phyloP scores from a whole-genome alignment of 2,329 filamentous ascomycete species.

The Aspergillus persii region DNA sequence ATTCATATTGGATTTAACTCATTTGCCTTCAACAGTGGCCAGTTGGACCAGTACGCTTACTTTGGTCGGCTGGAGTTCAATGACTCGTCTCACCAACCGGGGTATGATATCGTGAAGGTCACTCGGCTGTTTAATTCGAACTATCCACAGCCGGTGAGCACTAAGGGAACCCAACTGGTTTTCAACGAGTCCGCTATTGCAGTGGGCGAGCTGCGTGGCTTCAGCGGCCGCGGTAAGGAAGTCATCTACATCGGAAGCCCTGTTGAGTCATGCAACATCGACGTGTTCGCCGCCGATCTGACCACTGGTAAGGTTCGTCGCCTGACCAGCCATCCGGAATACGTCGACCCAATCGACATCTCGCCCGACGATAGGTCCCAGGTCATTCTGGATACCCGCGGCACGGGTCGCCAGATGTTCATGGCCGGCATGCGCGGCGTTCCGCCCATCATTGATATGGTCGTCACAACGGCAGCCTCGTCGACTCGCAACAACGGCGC shows the following conservation, averaged over 20 bases:
- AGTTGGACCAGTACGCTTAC: constrained; percentile 31
- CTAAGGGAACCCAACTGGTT: constrained; percentile 26
- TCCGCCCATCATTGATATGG: constrained; percentile 43
- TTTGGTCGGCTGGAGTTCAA: constrained; percentile 45
- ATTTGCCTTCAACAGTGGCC: constrained; percentile 24
- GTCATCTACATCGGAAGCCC: constrained; percentile 44
- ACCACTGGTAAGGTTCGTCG: constrained; percentile 42
- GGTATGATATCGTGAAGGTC: constrained; percentile 44
- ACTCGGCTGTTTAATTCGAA: constrained; percentile 33
- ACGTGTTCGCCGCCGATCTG: constrained; percentile 44
- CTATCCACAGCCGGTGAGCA: constrained; percentile 17
- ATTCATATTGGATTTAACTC: constrained; percentile 45
- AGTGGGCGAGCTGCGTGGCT: constrained; percentile 48
- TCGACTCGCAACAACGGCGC: constrained; percentile 48
- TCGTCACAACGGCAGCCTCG: constrained; percentile 32
- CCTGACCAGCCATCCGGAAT: constrained; percentile 46
- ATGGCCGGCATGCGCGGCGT: constrained; percentile 40
- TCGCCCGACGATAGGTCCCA: constrained; percentile 46
- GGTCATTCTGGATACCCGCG: constrained; percentile 46
- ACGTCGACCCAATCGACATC: constrained; percentile 44
- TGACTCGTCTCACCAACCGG: constrained; percentile 27
- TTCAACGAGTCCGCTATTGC: constrained; percentile 32
- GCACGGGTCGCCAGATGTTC: constrained; percentile 44
- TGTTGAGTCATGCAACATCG: constrained; percentile 46
- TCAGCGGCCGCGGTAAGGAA: constrained; percentile 43